Evolutionary conservation across 2,329 filamentous ascomycete species (phyloP).

Genomic region (Colletotrichum caudatum): DNA sequence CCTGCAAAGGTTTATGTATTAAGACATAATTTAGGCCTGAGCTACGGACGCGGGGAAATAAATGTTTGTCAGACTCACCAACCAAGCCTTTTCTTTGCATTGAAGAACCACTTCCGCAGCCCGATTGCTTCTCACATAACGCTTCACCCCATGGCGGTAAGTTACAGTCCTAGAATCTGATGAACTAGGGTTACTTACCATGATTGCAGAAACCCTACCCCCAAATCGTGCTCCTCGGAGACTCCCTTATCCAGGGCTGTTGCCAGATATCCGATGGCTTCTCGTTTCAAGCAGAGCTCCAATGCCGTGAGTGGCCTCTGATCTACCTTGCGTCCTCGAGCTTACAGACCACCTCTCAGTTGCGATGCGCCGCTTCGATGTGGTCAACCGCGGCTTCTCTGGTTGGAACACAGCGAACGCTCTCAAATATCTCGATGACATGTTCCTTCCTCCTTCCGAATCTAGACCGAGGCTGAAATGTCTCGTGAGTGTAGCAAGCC

Average conservation of each 20-base stretch:
- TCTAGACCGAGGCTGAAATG: constrained; percentile 72
- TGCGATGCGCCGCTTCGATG: constrained; percentile 82
- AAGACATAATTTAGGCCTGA: constrained; percentile 13
- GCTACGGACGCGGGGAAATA: not conserved
- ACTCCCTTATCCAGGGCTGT: constrained; percentile 84
- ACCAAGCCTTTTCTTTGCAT: not conserved
- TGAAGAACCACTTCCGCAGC: not conserved
- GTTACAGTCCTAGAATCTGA: not conserved
- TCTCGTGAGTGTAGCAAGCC: constrained; percentile 62
- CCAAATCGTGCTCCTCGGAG: constrained; percentile 87
- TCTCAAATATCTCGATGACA: constrained; percentile 73
- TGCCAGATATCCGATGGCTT: constrained; percentile 74
- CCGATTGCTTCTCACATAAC: not conserved
- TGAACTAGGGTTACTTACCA: not conserved
- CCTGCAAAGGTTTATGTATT: constrained; percentile 9
- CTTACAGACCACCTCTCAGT: constrained; percentile 58
- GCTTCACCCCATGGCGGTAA: constrained; percentile 10
- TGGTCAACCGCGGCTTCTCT: constrained; percentile 88
- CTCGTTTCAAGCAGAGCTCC: constrained; percentile 78
- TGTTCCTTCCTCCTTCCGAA: constrained; percentile 75
- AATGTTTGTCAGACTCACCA: not conserved
- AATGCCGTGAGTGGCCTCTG: constrained; percentile 66
- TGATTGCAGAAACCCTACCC: constrained; percentile 60
- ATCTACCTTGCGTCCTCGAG: constrained; percentile 67
- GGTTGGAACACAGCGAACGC: constrained; percentile 88